Conservation (phyloP, 495 filamentous ascomycete species). For the Emericellopsis terricola region DNA sequence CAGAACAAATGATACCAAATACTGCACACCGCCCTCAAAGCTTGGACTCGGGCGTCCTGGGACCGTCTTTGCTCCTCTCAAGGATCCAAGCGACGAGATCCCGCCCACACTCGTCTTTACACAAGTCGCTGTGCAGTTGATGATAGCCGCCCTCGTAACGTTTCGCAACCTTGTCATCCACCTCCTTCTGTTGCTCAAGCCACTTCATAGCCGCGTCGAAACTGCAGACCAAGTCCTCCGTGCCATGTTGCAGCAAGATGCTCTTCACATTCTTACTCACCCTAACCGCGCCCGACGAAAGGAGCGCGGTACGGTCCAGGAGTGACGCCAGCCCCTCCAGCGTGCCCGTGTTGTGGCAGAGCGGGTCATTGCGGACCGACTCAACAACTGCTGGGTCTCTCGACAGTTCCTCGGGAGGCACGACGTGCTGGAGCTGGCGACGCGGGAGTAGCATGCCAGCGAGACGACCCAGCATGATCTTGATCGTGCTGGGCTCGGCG, state of each 20-base stretch:
- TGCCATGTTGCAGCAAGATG: constrained; percentile 51
- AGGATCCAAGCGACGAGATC: constrained; percentile 67
- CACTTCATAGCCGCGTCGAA: constrained; percentile 42
- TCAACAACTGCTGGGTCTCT: constrained; percentile 41
- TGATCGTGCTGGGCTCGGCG: constrained; percentile 37
- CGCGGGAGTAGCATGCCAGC: constrained; percentile 45
- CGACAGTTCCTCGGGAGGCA: constrained; percentile 39
- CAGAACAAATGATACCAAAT: too few relatives aligned
- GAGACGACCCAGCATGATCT: constrained; percentile 41
- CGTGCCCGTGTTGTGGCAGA: constrained; percentile 67
- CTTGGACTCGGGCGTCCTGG: constrained; percentile 1
- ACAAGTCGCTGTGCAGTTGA: constrained; percentile 56
- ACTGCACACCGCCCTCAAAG: constrained; percentile 1
- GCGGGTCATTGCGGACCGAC: constrained; percentile 37
- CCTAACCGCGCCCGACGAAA: constrained; percentile 26
- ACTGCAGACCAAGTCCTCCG: constrained; percentile 44
- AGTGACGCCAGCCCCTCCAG: constrained; percentile 55
- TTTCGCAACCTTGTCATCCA: constrained; percentile 50
- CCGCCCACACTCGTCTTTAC: constrained; percentile 40
- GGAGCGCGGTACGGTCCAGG: constrained; percentile 43
- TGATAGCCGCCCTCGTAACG: constrained; percentile 66
- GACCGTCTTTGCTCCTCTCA: constrained; percentile 13
- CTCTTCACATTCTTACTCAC: constrained; percentile 15
- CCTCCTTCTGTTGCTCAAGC: constrained; percentile 28
- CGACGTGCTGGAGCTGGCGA: constrained; percentile 32